phyloP scores from a whole-genome alignment of 768 basidiomycete genomes.

The Wakefieldia striispora region DNA sequence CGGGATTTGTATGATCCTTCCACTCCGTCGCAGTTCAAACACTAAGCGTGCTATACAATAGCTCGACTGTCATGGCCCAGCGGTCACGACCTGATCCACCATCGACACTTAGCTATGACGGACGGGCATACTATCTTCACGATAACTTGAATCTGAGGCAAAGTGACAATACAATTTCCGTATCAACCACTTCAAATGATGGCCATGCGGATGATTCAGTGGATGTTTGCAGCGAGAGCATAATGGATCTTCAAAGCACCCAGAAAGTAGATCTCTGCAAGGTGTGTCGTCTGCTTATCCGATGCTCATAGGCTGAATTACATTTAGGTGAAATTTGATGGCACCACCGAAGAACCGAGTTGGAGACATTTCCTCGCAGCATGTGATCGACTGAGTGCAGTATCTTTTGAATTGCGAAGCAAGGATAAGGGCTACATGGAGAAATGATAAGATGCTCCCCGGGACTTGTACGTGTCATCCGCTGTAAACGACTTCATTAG shows the following conservation, averaged over 20 bases:
- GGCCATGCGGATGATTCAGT: neutral
- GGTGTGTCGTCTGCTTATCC: conserved; percentile 36
- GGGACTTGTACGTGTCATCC: no score
- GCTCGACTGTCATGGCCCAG: conserved; percentile 30
- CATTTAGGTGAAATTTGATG: conserved; percentile 45
- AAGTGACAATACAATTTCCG: conserved; percentile 29
- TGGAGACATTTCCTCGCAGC: conserved; percentile 47
- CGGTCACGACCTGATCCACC: conserved; percentile 48
- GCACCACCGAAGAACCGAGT: conserved; percentile 32
- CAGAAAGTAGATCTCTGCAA: conserved; percentile 51
- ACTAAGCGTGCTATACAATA: conserved; percentile 19
- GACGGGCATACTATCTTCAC: conserved; percentile 45
- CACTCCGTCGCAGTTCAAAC: neutral
- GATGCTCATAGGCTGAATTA: conserved; percentile 2
- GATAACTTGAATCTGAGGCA: conserved; percentile 48
- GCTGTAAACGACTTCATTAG: no score
- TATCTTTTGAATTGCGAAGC: conserved; percentile 27
- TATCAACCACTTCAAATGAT: conserved; percentile 3
- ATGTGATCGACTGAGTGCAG: conserved; percentile 44
- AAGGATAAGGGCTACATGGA: conserved; percentile 12
- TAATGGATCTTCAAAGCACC: conserved; percentile 52
- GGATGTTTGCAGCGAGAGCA: conserved; percentile 43
- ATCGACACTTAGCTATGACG: conserved; percentile 36
- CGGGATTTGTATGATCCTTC: conserved; percentile 41
- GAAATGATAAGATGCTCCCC: conserved; percentile 3